A percentile compares a stretch with the other conserved stretches of the same genome.
Evolutionary conservation across 805 yeast genomes (phyloP).

Genomic region (Candida verbasci): DNA sequence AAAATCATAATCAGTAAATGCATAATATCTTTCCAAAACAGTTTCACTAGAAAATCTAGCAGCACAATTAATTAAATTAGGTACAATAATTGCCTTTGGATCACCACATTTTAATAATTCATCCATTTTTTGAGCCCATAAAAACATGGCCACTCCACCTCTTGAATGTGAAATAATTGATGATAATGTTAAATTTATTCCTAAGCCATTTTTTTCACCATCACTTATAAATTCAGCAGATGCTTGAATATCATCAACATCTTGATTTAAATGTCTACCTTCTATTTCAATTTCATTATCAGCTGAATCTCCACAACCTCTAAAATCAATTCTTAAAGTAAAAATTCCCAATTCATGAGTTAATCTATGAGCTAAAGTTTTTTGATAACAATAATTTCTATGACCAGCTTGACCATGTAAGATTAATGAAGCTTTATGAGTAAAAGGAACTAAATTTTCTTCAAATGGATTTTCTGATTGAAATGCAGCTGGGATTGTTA

Average conservation of each 20-base stretch:
- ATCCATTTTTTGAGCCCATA: slow-evolving; percentile 57
- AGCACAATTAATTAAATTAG: slow-evolving; percentile 66
- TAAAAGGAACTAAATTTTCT: slow-evolving; percentile 32
- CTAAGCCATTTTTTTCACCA: slow-evolving; percentile 30
- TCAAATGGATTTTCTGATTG: slow-evolving; percentile 19
- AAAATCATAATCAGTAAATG: slow-evolving; percentile 14
- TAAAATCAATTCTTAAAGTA: slow-evolving; percentile 75
- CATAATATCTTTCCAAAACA: slow-evolving; percentile 38
- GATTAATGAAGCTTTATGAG: slow-evolving; percentile 53
- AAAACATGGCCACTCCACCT: slow-evolving; percentile 71
- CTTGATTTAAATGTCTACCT: slow-evolving; percentile 62
- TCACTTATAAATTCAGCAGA: slow-evolving; percentile 27
- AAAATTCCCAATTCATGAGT: slow-evolving; percentile 57
- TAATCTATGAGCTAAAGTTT: slow-evolving; percentile 53
- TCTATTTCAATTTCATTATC: slow-evolving; percentile 29
- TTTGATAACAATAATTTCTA: slow-evolving; percentile 72
- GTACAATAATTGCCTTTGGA: slow-evolving; percentile 43
- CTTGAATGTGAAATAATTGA: slow-evolving; percentile 76
- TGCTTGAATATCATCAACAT: slow-evolving; percentile 60
- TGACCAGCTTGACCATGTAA: slow-evolving; percentile 89
- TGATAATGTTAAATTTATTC: slow-evolving; percentile 43
- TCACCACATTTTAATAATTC: slow-evolving; percentile 22
- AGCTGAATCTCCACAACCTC: slow-evolving; percentile 80
- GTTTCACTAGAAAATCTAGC: slow-evolving; percentile 60
- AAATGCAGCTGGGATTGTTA: slow-evolving; percentile 34